Percentiles rank a stretch among this genome's conserved stretches.
phyloP scores from a whole-genome alignment of 768 basidiomycete genomes.

The Royoungia palumana region DNA sequence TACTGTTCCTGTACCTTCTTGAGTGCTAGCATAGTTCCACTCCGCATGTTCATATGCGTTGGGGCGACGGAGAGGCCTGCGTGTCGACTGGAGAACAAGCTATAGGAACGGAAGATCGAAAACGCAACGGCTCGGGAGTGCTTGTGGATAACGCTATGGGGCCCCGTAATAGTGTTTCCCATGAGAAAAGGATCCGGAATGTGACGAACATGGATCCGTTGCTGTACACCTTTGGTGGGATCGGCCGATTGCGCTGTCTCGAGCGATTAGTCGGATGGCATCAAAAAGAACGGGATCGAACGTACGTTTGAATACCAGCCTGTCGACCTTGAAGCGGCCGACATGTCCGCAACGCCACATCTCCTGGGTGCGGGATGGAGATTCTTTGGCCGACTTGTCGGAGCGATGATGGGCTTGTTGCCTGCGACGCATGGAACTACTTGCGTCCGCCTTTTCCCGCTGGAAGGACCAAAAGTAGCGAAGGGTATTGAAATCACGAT shows the following conservation, averaged over 20 bases:
- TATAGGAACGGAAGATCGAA: constrained; percentile 69
- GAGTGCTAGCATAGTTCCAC: constrained; percentile 61
- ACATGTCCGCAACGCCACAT: constrained; percentile 63
- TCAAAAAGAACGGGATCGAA: constrained; percentile 24
- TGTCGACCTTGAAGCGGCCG: constrained; percentile 62
- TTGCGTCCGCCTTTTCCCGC: constrained; percentile 45
- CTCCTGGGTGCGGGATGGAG: constrained; percentile 42
- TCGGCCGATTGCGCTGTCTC: constrained; percentile 39
- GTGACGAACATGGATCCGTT: constrained; percentile 62
- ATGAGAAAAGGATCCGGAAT: constrained; percentile 48
- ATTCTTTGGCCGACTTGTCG: constrained; percentile 18
- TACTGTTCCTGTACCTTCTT: constrained; percentile 75
- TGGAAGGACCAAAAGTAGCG: constrained; percentile 58
- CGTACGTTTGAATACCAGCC: constrained; percentile 35
- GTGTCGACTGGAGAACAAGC: constrained; percentile 19
- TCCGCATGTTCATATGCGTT: constrained; percentile 28
- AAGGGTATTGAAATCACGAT: constrained; percentile 42
- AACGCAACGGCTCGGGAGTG: constrained; percentile 79
- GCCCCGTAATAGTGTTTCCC: constrained; percentile 47
- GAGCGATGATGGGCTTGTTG: constrained; percentile 10
- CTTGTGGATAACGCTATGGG: constrained; percentile 70
- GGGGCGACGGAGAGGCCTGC: constrained; percentile 10
- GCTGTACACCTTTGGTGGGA: constrained; percentile 58
- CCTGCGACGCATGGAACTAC: constrained; percentile 24
- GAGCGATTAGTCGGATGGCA: not conserved